Base-by-base conservation (phyloP, 768 basidiomycete species). In the Leccinellum luteum region DNA sequence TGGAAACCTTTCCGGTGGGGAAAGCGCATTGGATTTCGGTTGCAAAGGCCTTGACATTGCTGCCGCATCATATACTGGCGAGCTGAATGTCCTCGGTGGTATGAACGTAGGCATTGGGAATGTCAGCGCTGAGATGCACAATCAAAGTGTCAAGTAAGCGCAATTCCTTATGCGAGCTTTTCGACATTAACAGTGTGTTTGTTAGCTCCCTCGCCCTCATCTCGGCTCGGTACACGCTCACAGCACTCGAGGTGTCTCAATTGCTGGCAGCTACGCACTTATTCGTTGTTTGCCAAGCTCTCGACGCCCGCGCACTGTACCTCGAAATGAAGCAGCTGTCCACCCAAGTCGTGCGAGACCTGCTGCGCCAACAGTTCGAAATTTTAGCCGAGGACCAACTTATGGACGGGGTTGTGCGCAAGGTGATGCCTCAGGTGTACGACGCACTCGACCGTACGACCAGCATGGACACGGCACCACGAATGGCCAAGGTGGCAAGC, bases 81-180 rank as follows among this genome's bases (percentile, higher is more conserved):
- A 94, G 72, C 81, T 94, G 31, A 92, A 91, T 28, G 86, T 81
- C 66, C 80, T 93, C 25, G 92, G 70, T 5, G 70, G 70, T 14
- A 90, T 84, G 74, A 91, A 92, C 0, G 91, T 94, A 12, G 88
- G 87, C 3, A 90, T 90, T 0, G 87, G 89, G 63, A 84, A 92
- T 50, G 90, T 94, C 65, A 88, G 87, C 2, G 92, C 92, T 1
- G 92, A 94, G 74, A 91, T 93, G 89, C 90, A 92, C 68, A 94
- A 94, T 64, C 92, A 94, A 71, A 89, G 92, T 45, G 83, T 94
- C 72, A 94, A 94, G 89, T 91, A 61, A 59, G 88, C 76, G 0
- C 9, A 15, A 21, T 19, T 27, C 41, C 48, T 35, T 25, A 12
- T 25, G 14, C n/a, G 15, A 7, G 15, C 7, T 30, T 55, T 2